Evolutionary conservation across 2,329 filamentous ascomycete genomes (phyloP), one percentile per base, ranked within the genome.

Genomic region (Diplodia mutila): DNA sequence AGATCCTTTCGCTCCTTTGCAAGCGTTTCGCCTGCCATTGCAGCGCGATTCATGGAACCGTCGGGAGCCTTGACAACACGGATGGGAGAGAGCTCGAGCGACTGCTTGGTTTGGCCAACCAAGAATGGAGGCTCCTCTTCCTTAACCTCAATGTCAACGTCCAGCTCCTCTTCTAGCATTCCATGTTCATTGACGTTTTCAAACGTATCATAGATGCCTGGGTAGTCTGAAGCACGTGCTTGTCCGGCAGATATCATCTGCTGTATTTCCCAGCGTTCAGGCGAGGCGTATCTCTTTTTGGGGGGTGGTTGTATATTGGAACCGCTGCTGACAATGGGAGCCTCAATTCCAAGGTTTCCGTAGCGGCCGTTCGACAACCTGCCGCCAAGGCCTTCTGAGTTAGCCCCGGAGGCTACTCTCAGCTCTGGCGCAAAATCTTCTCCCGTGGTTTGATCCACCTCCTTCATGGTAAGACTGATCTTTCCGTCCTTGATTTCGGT

Each of bases 41-140:
- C 96, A 57, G 96, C 93, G 74, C 95, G 87, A 77, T 99, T 99
- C 79, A 99, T 89, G 4, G 94, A 98, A n/a, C 95, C 95, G 79
- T 99, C 95, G 0, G 95, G 96, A 1, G 95, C 95, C 80, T 98
- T 98, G 73, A 99, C 92, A 25, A 99, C 94, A 71, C 96, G 87
- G 69, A 99, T 99, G 0, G 95, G 95, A 1, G 94, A 97, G 4
- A 99, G 82, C 75, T 99, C 95, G 9, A 99, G 84, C 11, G 93
- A 97, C 76, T 97, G 94, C 76, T 97, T 97, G 0, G 95, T 99
- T 78, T 99, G 96, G 4, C 95, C 95, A 18, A 92, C 91, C 70
- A 99, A 80, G 83, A 99, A 99, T 0, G 95, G 95, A 0, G 95
- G 96, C 75, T 99, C 95, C 73, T 99, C 95, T 70, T 99, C 95